Evolutionary conservation across 176 grass and related monocot genomes (phyloP), one percentile per base, ranked within the genome.

Genomic region (Secale cereale): DNA sequence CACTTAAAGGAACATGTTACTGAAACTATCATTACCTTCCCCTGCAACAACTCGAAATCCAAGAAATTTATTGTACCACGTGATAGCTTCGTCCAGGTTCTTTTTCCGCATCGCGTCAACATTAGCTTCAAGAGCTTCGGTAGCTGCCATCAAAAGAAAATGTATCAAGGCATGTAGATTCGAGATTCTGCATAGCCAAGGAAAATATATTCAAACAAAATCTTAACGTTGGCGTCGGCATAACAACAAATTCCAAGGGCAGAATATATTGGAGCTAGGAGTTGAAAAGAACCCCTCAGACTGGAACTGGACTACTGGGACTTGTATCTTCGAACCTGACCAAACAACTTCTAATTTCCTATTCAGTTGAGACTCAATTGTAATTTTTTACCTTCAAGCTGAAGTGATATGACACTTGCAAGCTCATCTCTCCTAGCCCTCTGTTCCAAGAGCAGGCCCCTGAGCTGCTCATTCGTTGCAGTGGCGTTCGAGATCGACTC

Each of bases 1-100:
- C 8, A 69, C 84, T 76, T 28, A 74, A 66, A 67, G 64, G 50
- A 77, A 2, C 72, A 35, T 22, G 74, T 13, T 19, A 28, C 0
- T 4, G 27, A 78, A 48, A 26, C 31, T 74, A 19, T 19, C 17
- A 79, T 85, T 95, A 98, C 96, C 96, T 89, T 95, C 81, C 83
- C 91, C 93, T 61, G 89, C 87, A 78, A 95, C 77, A 78, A 89
- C 75, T 88, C 74, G 80, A 73, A 98, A 92, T 79, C 93, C 96
- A 90, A 95, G 91, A 85, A 92, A 78, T 13, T 87, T 94, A 40
- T 80, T 50, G 81, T 98, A 98, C 96, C 96, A 98, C 77, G 74
- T 46, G 56, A 98, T 81, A 83, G 89, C 89, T 33, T 83, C 74
- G 1, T 95, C 91, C 33, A 82, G 29, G 60, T 89, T 85, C 71